These are phyloP conservation scores for Brassica nigra DNA, from an alignment of 345 rosid genomes.

Conservation along the genomic window DNA sequence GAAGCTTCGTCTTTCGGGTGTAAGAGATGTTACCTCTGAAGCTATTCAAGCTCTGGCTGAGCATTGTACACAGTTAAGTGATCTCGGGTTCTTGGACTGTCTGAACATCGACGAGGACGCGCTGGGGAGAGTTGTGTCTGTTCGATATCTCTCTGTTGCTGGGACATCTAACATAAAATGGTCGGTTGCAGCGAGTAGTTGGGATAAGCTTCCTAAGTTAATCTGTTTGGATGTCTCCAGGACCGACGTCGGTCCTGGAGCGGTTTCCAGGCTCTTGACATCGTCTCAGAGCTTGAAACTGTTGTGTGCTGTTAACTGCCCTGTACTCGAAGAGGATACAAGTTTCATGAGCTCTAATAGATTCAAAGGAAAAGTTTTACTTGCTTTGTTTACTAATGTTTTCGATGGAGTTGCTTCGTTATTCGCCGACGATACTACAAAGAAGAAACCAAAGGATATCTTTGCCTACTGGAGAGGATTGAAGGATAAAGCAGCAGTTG, in stretches of 20 bases:
- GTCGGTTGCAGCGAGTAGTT: conserved; percentile 57
- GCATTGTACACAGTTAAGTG: conserved; percentile 62
- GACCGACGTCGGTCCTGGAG: conserved; percentile 63
- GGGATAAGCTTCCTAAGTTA: conserved; percentile 74
- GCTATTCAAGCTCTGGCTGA: conserved; percentile 71
- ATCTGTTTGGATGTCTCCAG: conserved; percentile 77
- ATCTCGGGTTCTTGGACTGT: conserved; percentile 77
- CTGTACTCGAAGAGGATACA: conserved; percentile 59
- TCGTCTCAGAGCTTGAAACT: conserved; percentile 70
- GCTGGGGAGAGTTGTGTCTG: conserved; percentile 56
- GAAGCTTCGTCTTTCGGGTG: conserved; percentile 76
- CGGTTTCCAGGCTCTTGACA: conserved; percentile 64
- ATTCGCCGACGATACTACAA: conserved; percentile 55
- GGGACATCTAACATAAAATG: conserved; percentile 83
- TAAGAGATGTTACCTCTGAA: conserved; percentile 68
- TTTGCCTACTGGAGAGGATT: conserved; percentile 58
- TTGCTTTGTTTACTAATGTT: conserved; percentile 57
- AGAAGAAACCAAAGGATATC: conserved; percentile 52
- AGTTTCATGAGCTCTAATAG: conserved; percentile 48
- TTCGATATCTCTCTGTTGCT: conserved; percentile 70
- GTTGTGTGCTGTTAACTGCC: conserved; percentile 75
- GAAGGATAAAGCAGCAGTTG: conserved; percentile 44
- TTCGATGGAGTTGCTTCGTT: conserved; percentile 60
- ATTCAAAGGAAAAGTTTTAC: conserved; percentile 62
- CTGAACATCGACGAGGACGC: conserved; percentile 66